A percentile compares a stretch with the other conserved stretches of the same genome.
Evolutionary conservation across 768 basidiomycete species (phyloP).

Genomic region (Tephrocybe sp.): DNA sequence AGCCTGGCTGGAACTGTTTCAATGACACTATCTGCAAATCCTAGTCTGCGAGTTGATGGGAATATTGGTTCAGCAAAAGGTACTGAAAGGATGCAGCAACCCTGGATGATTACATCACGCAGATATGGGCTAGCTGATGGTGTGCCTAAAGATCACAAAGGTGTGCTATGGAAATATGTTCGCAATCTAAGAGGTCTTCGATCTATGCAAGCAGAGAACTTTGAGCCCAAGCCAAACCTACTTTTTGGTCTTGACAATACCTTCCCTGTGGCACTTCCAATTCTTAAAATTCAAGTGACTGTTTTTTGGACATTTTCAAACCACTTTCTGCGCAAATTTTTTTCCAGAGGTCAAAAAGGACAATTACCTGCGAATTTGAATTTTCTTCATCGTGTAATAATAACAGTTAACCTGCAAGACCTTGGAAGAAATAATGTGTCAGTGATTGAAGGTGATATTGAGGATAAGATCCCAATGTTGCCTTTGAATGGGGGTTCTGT

Average conservation of each 20-base stretch:
- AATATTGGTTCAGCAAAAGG: neutral
- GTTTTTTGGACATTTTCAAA: slow-evolving; percentile 2
- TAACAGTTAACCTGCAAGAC: neutral
- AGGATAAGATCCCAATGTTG: neutral
- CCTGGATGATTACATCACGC: neutral
- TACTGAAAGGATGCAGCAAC: neutral
- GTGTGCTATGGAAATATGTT: neutral
- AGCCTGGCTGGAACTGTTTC: neutral
- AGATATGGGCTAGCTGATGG: neutral
- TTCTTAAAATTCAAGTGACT: neutral
- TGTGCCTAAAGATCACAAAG: neutral
- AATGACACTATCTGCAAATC: neutral
- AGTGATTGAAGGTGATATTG: neutral
- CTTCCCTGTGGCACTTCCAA: neutral
- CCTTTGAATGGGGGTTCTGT: neutral
- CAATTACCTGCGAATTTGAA: neutral
- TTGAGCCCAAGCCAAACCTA: neutral
- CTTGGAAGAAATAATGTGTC: neutral
- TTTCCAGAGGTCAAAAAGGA: neutral
- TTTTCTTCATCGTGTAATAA: neutral
- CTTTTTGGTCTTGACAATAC: neutral
- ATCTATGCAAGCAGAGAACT: neutral
- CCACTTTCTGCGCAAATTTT: neutral
- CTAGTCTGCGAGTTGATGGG: neutral
- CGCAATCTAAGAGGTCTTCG: neutral